phyloP scores from a whole-genome alignment of 2,329 filamentous ascomycete species.

The Bretziella fagacearum region DNA sequence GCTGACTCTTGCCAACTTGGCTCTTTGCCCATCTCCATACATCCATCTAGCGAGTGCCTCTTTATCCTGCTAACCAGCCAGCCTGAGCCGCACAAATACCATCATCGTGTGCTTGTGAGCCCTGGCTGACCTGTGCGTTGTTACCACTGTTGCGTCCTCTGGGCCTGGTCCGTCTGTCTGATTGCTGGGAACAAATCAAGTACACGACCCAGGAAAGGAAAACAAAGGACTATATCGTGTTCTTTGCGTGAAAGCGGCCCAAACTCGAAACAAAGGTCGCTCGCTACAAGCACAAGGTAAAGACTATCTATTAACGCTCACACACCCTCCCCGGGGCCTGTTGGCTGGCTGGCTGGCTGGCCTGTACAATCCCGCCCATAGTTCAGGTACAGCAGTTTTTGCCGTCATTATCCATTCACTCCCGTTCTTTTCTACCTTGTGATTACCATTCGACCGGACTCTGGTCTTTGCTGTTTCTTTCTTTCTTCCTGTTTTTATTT shows the following conservation, averaged over 20 bases:
- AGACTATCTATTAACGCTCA: not conserved
- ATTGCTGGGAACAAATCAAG: not conserved
- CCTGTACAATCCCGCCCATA: not conserved
- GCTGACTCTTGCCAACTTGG: too few species aligned
- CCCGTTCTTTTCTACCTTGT: not conserved
- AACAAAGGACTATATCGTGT: not conserved
- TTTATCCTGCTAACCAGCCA: not conserved
- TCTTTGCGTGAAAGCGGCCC: not conserved
- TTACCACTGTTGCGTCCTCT: not conserved
- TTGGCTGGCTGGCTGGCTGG: not conserved
- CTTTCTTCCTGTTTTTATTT: not conserved
- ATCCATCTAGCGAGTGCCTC: not conserved
- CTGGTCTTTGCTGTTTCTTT: too few species aligned
- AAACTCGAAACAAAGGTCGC: conserved; percentile 1
- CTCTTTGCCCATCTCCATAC: too few species aligned
- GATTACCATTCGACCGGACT: not conserved
- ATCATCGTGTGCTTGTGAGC: conserved; percentile 1
- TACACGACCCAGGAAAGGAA: not conserved
- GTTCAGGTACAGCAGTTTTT: not conserved
- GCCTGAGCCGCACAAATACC: not conserved
- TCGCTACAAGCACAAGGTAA: not conserved
- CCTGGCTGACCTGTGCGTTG: not conserved
- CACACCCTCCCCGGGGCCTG: not conserved
- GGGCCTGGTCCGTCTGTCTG: not conserved
- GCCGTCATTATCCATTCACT: conserved; percentile 1